These are phyloP conservation scores for Penicillium subrubescens DNA, from an alignment of 495 filamentous ascomycete species.

Conservation along the genomic window DNA sequence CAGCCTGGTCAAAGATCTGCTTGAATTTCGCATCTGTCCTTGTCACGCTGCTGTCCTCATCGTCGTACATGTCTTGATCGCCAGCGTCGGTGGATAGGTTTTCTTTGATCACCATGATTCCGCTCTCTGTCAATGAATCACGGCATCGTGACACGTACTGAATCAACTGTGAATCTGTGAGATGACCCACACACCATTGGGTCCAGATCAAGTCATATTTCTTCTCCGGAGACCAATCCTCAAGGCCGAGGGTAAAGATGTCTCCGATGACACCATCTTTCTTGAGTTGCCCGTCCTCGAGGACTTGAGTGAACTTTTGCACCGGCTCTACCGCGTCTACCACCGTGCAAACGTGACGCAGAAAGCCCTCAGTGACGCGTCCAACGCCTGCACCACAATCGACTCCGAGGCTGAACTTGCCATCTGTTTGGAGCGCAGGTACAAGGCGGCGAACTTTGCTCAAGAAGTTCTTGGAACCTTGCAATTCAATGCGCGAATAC, in stretches of 20 bases:
- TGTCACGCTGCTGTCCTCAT: conserved; percentile 78
- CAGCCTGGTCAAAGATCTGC: conserved; percentile 67
- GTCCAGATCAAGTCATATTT: conserved; percentile 65
- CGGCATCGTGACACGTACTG: conserved; percentile 66
- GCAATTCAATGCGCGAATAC: conserved; percentile 74
- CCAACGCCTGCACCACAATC: conserved; percentile 69
- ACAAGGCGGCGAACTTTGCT: conserved; percentile 65
- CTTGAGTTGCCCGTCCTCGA: conserved; percentile 32
- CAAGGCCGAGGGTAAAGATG: conserved; percentile 73
- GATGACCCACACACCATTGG: conserved; percentile 92
- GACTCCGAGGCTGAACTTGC: conserved; percentile 44
- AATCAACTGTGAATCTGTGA: conserved; percentile 78
- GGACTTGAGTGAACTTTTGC: conserved; percentile 50
- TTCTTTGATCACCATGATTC: conserved; percentile 83
- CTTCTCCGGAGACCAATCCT: conserved; percentile 67
- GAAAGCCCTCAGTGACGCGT: conserved; percentile 59
- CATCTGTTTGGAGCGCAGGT: conserved; percentile 18
- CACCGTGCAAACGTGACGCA: conserved; percentile 51
- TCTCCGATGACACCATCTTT: conserved; percentile 51
- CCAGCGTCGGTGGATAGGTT: conserved; percentile 65
- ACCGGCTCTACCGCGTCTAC: conserved; percentile 66
- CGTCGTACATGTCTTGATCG: conserved; percentile 71
- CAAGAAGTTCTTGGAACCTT: conserved; percentile 74
- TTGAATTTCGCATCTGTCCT: conserved; percentile 72
- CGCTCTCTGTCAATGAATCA: conserved; percentile 47